A percentile compares a stretch with the other conserved stretches of the same genome.
Conservation (phyloP, 495 filamentous ascomycete species). For the Penicillium paradoxum region DNA sequence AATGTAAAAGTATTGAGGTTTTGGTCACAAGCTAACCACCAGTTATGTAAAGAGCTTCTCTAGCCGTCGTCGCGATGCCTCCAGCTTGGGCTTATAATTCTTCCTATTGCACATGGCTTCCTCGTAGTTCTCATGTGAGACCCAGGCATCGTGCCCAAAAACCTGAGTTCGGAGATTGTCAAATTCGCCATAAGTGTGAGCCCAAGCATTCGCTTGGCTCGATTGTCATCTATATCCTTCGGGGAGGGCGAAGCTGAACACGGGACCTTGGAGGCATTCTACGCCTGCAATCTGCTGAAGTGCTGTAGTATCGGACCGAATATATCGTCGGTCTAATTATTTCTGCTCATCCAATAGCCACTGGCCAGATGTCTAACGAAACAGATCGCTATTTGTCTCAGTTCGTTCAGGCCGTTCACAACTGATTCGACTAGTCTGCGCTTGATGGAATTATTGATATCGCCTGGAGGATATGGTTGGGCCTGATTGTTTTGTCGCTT, state of each 20-base stretch:
- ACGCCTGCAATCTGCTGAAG: no score
- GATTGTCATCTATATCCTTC: background rate
- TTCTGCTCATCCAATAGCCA: no score
- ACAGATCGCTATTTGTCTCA: no score
- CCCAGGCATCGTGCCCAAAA: background rate
- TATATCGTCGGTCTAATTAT: no score
- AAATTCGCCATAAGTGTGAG: background rate
- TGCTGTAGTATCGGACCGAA: no score
- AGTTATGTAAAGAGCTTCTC: background rate
- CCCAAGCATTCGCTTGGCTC: background rate
- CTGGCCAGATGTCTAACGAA: no score
- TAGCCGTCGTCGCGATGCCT: background rate
- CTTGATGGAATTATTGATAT: no score
- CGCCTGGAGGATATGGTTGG: no score
- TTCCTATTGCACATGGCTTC: background rate
- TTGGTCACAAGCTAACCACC: background rate
- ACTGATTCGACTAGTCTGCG: no score
- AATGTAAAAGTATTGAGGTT: background rate
- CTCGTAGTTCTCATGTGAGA: background rate
- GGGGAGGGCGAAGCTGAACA: background rate
- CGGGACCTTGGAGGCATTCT: background rate
- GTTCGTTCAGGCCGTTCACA: no score
- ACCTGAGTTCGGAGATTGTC: background rate
- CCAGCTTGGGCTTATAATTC: background rate
- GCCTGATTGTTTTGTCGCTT: no score